Evolutionary conservation across 2,329 filamentous ascomycete genomes (phyloP), one percentile per base, ranked within the genome.

Genomic region (Talaromyces sp.): DNA sequence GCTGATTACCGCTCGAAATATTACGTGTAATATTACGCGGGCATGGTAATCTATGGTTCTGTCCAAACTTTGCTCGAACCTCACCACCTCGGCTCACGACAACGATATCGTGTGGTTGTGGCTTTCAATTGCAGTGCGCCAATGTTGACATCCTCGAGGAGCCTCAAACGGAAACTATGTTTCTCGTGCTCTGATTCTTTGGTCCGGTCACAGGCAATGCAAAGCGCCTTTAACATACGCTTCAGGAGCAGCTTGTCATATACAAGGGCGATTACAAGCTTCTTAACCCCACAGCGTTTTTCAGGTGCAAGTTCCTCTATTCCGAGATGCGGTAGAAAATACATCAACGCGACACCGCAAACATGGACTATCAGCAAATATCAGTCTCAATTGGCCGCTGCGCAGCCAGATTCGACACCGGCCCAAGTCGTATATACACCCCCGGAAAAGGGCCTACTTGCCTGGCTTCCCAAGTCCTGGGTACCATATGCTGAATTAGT

Each of bases 381-480:
- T 29, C 55, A 24, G 54, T 56, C 43, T 26, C 55, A 60, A 58
- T 27, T 41, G 14, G 43, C 54, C 27, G 27, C 57, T 19, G 46
- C n/a, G 11, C 58, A 56, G 35, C 31, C 32, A 38, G 32, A 31
- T 32, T 43, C 49, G 27, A 24, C 54, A 26, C 19, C 41, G 17
- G 55, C 55, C 24, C 53, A 55, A 46, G 60, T 69, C 46, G 71
- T 71, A 60, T 82, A 82, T 65, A 71, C 67, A n/a, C 76, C 76
- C 13, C 80, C 80, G 1, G 76, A 71, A 19, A 78, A 69, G 2
- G 80, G 80, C 6, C 55, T 82, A 19, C 65, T 82, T 55, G 77
- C 79, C 13, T 72, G 67, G 46, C 66, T 84, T 10, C 81, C 82
- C 1, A 66, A 64, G 7, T 76, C 78, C 65, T 84, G 81, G 80